Base-by-base conservation (phyloP, 2,329 filamentous ascomycete genomes). In the Apiospora malaysiana region DNA sequence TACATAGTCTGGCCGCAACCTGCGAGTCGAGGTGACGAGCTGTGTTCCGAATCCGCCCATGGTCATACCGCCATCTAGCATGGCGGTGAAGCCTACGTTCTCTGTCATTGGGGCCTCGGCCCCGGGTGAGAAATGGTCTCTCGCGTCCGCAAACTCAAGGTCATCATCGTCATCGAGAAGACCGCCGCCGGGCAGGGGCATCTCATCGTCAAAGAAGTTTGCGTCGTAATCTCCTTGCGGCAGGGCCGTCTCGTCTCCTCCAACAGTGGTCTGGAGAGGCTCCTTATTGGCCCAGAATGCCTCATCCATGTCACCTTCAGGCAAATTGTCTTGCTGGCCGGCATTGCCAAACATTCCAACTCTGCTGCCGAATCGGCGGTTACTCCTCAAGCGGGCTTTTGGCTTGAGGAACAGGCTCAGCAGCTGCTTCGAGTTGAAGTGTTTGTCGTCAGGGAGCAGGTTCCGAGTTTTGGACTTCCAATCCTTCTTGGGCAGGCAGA, bases 381-480 rank as follows among this genome's bases (percentile, higher is more conserved):
- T 88, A 71, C 90, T 89, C 63, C 92, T 91, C 81, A 98, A 89
- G 56, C 92, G 92, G 14, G 95, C 94, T 80, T 95, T 97, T 40
- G 96, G 96, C 81, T 99, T 99, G 40, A 98, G 87, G 87, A 98
- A 99, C 1, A 99, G 88, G 68, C 91, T 93, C 8, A 98, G 86
- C 0, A 99, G 86, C 74, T 97, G 94, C 78, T 93, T 93, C 10
- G 95, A 98, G 83, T 95, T 97, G 85, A 99, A 98, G 80, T 98
- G 95, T 82, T 98, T 98, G 83, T 99, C 96, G 78, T 99, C 96
- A 2, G 97, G 95, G 5, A 99, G 89, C 3, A 99, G 87, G 79
- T 99, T 97, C 67, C 94, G 90, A 1, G 93, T 94, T 82, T 97
- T 97, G 49, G 94, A 96, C 81, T 94, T 96, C 94, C 95, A 97